Base-by-base conservation (phyloP, 225 moss, liverwort and hornwort genomes). In the Physcomitrium patens region DNA sequence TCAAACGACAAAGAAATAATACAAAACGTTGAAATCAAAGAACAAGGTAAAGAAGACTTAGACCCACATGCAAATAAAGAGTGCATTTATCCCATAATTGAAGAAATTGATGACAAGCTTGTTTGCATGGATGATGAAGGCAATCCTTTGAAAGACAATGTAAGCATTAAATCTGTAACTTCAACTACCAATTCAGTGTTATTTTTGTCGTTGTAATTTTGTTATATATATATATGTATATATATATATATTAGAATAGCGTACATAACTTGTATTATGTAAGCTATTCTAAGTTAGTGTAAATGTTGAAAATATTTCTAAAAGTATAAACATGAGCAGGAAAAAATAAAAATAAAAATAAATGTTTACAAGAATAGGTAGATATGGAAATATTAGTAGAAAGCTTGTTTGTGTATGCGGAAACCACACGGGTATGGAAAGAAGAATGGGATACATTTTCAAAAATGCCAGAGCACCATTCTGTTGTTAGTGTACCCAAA, bases 381-480 rank as follows among this genome's bases (percentile, higher is more conserved):
- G 0, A 79, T 70, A 72, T 46, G 0, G 0, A 86, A 42, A 74
- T 65, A 23, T 26, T 82, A 0, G 17, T 82, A 0, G 67, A 60
- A 55, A 86, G 19, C 0, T 64, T 86, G 24, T 58, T 61, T 51
- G 31, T 43, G 2, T 48, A 67, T 50, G 74, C 70, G 5, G 16
- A 82, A 43, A 70, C 0, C 11, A 45, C 28, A 12, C 79, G 62
- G 8, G 18, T 70, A 11, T 86, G 79, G 82, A 74, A 71, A 10
- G 79, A 77, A 0, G 73, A 75, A 0, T 67, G 61, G 0, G n/a
- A 71, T 24, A 57, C 12, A 67, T 13, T 28, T 0, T 10, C 1
- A 0, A 0, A 0, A 1, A 6, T 70, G 17, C 70, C 54, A 12
- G 72, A 72, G 10, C 67, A 52, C 50, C 63, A 23, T 12, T 16